phyloP scores from a whole-genome alignment of 805 yeast genomes.

The Yamadazyma sp. region DNA sequence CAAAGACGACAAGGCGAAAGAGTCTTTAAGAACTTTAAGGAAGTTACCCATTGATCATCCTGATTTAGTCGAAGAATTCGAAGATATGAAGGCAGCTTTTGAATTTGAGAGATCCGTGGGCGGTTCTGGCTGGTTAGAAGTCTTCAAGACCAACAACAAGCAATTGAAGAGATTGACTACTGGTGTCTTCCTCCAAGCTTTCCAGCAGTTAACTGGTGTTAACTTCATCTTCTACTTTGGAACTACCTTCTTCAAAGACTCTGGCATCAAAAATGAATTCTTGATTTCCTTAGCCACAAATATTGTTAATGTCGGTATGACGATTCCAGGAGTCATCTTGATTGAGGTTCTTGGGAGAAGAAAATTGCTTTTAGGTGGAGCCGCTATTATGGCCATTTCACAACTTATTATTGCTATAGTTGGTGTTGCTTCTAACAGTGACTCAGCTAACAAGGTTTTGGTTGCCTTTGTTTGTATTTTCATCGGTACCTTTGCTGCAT shows the following conservation, averaged over 20 bases:
- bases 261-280: conserved; percentile 57
- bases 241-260: conserved; percentile 69
- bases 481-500: conserved; percentile 41
- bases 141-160: conserved; percentile 58
- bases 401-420: conserved; percentile 49
- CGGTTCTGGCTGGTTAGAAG: conserved; percentile 48
- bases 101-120: conserved; percentile 67
- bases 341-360: conserved; percentile 59
- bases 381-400: conserved; percentile 60
- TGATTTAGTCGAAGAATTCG: conserved; percentile 66
- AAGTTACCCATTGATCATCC: conserved; percentile 65
- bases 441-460: conserved; percentile 30
- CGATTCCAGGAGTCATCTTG: conserved; percentile 37
- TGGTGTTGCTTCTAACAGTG: conserved; percentile 38
- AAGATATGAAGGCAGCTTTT: conserved; percentile 72
- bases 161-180: conserved; percentile 50
- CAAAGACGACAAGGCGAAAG: conserved; percentile 29
- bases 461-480: conserved; percentile 41
- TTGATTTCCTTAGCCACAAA: conserved; percentile 44
- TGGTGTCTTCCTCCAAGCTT: conserved; percentile 68
- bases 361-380: conserved; percentile 57
- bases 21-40: conserved; percentile 34
- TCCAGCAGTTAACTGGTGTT: conserved; percentile 90
- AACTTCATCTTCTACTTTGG: conserved; percentile 91
- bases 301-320: conserved; percentile 40